Evolutionary conservation across 257 asterid genomes (phyloP).

Genomic region (Fraxinus americana): DNA sequence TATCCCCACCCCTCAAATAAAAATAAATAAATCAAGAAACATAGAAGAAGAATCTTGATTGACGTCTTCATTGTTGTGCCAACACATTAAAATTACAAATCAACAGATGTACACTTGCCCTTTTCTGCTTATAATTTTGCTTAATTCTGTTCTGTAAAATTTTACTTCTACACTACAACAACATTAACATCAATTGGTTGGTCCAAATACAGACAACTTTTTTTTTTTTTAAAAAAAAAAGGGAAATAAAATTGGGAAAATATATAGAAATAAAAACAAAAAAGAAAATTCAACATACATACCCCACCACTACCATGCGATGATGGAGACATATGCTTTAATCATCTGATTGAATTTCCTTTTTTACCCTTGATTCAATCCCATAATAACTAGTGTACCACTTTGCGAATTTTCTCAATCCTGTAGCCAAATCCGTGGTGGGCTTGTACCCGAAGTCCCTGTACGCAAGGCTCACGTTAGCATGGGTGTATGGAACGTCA

Average conservation of each 20-base stretch:
- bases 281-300: conserved; percentile 26
- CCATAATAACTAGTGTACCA: conserved; percentile 93
- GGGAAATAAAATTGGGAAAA: not conserved
- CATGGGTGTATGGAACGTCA: conserved; percentile 95
- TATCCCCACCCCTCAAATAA: not conserved
- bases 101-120: conserved; percentile 53
- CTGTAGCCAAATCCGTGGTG: conserved; percentile 79
- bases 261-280: conserved; percentile 5
- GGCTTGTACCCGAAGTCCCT: conserved; percentile 87
- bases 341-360: conserved; percentile 53
- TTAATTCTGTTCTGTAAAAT: conserved; percentile 23
- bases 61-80: conserved; percentile 38
- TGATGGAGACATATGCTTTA: conserved; percentile 33
- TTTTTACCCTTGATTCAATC: conserved; percentile 69
- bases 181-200: conserved; percentile 30
- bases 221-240: not conserved
- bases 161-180: conserved; percentile 47
- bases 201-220: conserved; percentile 29
- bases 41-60: conserved; percentile 44
- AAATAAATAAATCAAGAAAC: not conserved
- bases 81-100: conserved; percentile 43
- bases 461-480: conserved; percentile 85
- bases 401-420: conserved; percentile 80
- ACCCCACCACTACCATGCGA: conserved; percentile 43
- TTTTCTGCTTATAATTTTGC: conserved; percentile 11